These are phyloP conservation scores for Barnettozyma pratensis DNA, from an alignment of 805 yeast species.

Conservation along the genomic window DNA sequence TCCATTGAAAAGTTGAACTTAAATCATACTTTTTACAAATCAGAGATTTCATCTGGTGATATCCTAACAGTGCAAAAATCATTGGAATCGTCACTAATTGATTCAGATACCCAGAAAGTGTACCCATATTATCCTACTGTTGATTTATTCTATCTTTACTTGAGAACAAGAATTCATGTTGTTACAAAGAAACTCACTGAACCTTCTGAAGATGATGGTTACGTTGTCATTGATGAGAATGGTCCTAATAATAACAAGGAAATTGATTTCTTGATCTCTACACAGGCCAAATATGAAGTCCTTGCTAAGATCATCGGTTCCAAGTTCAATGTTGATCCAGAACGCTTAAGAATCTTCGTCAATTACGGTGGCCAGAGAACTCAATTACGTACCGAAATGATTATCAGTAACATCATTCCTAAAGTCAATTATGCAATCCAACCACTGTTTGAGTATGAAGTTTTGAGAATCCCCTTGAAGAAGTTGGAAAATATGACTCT, in stretches of 20 bases:
- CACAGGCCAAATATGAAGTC: conserved; percentile 50
- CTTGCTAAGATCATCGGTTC: conserved; percentile 59
- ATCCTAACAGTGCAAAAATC: conserved; percentile 37
- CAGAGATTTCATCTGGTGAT: conserved; percentile 66
- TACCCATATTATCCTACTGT: conserved; percentile 33
- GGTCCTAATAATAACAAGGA: conserved; percentile 23
- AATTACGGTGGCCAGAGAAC: conserved; percentile 53
- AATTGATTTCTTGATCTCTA: conserved; percentile 62
- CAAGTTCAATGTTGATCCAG: conserved; percentile 48
- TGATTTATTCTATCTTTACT: conserved; percentile 45
- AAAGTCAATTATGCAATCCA: conserved; percentile 28
- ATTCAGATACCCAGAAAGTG: conserved; percentile 14
- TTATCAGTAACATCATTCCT: conserved; percentile 30
- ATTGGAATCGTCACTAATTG: conserved; percentile 7
- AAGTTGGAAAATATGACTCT: conserved; percentile 75
- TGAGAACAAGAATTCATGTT: conserved; percentile 58
- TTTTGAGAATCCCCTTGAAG: conserved; percentile 64
- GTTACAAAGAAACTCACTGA: conserved; percentile 39
- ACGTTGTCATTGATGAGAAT: conserved; percentile 33
- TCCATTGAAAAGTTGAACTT: conserved; percentile 39
- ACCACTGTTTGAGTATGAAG: conserved; percentile 64
- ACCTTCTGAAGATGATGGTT: conserved; percentile 44
- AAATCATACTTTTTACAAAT: conserved; percentile 41
- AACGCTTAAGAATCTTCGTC: conserved; percentile 60
- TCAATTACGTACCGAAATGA: conserved; percentile 35